Percentiles rank a stretch among this genome's conserved stretches.
Conservation (phyloP, 768 basidiomycete genomes). For the Inosperma sp. region DNA sequence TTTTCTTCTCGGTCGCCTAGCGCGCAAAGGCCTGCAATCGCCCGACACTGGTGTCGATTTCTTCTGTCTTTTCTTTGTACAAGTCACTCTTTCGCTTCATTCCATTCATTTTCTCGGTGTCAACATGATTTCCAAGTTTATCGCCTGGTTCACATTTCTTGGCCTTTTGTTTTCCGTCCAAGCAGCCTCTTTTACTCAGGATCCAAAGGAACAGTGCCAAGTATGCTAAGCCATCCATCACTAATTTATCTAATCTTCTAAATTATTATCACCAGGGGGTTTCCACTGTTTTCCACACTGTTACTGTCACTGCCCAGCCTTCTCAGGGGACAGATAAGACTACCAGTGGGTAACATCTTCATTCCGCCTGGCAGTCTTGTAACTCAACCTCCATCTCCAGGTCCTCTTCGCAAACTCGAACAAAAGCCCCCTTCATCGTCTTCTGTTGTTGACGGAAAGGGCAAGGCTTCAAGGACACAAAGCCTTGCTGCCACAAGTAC, state of each 20-base stretch:
- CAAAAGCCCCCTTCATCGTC: no score
- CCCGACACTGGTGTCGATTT: slow-evolving; percentile 56
- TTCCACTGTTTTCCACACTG: slow-evolving; percentile 22
- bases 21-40: slow-evolving; percentile 40
- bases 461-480: no score
- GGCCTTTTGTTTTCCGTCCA: slow-evolving; percentile 34
- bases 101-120: slow-evolving; percentile 14
- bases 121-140: slow-evolving; percentile 40
- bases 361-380: no score
- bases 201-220: slow-evolving; percentile 17
- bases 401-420: no score
- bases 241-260: slow-evolving; percentile 10
- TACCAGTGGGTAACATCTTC: slow-evolving; percentile 5
- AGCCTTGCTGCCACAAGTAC: no score
- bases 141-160: slow-evolving; percentile 39
- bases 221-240: slow-evolving; percentile 19
- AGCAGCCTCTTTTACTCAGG: slow-evolving; percentile 28
- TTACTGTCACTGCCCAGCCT: slow-evolving; percentile 31
- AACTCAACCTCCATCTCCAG: no score
- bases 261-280: slow-evolving; percentile 17
- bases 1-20: slow-evolving; percentile 36
- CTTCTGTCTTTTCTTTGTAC: slow-evolving; percentile 36
- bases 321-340: slow-evolving; percentile 2
- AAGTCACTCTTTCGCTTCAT: slow-evolving; percentile 20
- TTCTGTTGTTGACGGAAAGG: no score